These are phyloP conservation scores for Litsea cubeba DNA, from an alignment of 164 flowering plant genomes.

Conservation along the genomic window DNA sequence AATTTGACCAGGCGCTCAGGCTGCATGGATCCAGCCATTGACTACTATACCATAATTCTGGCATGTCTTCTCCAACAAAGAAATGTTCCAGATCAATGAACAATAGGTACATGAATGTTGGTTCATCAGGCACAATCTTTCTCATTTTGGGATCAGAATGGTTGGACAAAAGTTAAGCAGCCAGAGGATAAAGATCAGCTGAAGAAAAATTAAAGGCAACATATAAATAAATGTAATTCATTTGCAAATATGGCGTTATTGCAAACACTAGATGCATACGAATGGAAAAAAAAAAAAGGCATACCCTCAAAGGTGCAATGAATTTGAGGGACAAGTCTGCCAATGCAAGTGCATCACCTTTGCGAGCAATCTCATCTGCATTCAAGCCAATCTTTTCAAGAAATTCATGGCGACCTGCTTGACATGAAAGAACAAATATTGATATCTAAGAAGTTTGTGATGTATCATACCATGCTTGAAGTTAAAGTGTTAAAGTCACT, in stretches of 20 bases:
- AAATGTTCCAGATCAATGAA: too few relatives aligned
- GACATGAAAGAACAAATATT: not conserved
- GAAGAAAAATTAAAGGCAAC: not conserved
- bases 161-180: too few relatives aligned
- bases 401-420: conserved; percentile 77
- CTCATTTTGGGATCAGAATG: too few relatives aligned
- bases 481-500: too few relatives aligned
- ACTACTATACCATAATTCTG: too few relatives aligned
- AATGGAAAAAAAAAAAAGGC: conserved; percentile 16
- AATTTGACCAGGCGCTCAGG: too few relatives aligned
- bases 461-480: too few relatives aligned
- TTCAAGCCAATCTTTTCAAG: conserved; percentile 66
- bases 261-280: not conserved
- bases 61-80: too few relatives aligned
- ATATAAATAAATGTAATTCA: not conserved
- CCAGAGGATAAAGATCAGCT: too few relatives aligned
- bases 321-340: conserved; percentile 80
- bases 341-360: conserved; percentile 76
- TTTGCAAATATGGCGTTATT: not conserved
- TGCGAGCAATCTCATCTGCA: conserved; percentile 75
- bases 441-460: not conserved
- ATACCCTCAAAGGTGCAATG: conserved; percentile 78
- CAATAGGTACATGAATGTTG: too few relatives aligned
- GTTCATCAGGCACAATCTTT: too few relatives aligned
- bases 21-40: too few relatives aligned